Evolutionary conservation across 2,329 filamentous ascomycete genomes (phyloP), one percentile per base, ranked within the genome.

Genomic region (Ampelomyces quisqualis): DNA sequence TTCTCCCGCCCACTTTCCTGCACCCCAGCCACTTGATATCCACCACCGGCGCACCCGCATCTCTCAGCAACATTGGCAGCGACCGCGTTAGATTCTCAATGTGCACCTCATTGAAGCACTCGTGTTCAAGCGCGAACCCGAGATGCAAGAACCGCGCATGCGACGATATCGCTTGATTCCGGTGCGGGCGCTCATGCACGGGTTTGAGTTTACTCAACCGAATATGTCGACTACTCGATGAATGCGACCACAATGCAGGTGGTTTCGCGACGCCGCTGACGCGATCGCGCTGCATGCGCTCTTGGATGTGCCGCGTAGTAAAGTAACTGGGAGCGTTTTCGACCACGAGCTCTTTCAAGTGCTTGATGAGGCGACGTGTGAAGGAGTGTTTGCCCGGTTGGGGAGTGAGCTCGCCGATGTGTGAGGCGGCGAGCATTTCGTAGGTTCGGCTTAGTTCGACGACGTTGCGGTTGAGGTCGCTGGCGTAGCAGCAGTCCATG

Each of bases 401-500:
- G 4, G 34, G 18, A 8, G 43, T 47, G 11, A 23, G 15, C 20
- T 31, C 6, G 14, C 30, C 43, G 9, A 38, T 27, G 9, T 22
- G 10, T 17, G 38, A 43, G 2, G 47, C 45, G 7, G 45, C 27
- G 1, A 48, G 10, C 28, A 49, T 38, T 28, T 51, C 45, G 13
- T 40, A 49, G 2, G 35, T 43, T 22, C 45, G 31, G 13, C 33
- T 29, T 13, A 11, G 19, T 14, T 47, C 35, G 1, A 29, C 7
- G 19, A 43, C 35, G 13, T 33, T 46, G 9, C 45, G 40, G 13
- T 51, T 19, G 13, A 43, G 35, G 32, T 57, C 43, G 35, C 50
- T 47, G 10, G 57, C 50, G 24, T 38, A 59, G 40, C 57, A 60
- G 33, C 49, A 52, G 36, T 60, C 55, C 34, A 59, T 44, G 15